Base-by-base conservation (phyloP, 345 rosid species). In the Gossypium australe region DNA sequence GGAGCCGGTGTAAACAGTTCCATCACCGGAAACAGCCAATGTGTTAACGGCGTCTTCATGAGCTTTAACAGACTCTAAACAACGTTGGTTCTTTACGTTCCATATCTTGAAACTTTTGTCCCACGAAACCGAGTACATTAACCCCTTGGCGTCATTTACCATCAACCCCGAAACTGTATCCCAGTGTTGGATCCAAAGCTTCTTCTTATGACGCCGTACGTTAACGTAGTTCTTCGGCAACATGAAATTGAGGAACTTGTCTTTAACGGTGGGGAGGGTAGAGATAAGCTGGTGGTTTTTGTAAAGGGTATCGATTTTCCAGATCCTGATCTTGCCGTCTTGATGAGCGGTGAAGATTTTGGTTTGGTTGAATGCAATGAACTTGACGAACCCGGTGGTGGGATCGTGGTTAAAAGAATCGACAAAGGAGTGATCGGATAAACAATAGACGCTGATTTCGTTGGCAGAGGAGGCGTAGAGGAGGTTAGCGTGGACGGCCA, bases 291-390 rank as follows among this genome's bases (percentile, higher is more conserved):
- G 79, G 76, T 81, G 85, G 3, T 75, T 72, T 60, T 63, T 76
- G 8, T 79, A 76, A 16, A 12, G 44, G 0, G 70, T 53, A 3
- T 52, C 49, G 43, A 83, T 22, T 58, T 70, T 22, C 90, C 87
- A 84, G 27, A 83, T 81, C 25, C 90, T 70, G 74, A 85, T 84
- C 72, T 81, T 84, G 48, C 84, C 81, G 45, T 87, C 90, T 38
- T 87, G 90, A 60, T 87, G 90, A 20, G 90, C 85, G 0, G 88
- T 85, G 84, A 85, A 85, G 80, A 87, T 74, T 53, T 75, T 71
- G 0, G 70, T 20, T 17, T 48, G 8, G 80, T 64, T 10, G 77
- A 87, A 85, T 0, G 83, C 81, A 1, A 83, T 83, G 59, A 86
- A 85, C 75, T 85, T 87, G 75, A 83, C 78, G 24, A 81, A 79